Base-by-base conservation (phyloP, 257 asterid genomes). In the Solanum chiquidenum region DNA sequence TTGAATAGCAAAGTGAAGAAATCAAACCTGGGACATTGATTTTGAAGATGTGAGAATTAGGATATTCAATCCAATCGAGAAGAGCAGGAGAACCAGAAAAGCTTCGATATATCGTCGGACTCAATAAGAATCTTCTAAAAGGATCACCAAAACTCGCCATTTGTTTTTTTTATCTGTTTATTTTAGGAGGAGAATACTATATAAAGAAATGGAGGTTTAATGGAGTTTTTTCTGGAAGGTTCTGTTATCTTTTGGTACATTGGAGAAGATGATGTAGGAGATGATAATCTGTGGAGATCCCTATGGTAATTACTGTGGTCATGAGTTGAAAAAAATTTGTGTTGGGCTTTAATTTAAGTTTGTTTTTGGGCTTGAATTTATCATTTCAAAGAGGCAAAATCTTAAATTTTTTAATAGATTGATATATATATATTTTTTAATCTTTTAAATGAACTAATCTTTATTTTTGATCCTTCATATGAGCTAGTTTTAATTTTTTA, bases 61-160 rank as follows among this genome's bases (percentile, higher is more conserved):
- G 92, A 44, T 96, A 85, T 86, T 95, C 98, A 49, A 95, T 10
- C 98, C 98, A 95, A 82, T 94, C 98, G 52, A 95, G 93, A 86
- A 94, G 98, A 33, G 95, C 94, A 49, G 92, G 18, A 7, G 98
- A 93, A 46, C 95, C 94, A 5, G 92, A 91, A 2, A 92, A 64
- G 6, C 92, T 69, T 77, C 92, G 92, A 90, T 91, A 86, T 62
- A 92, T 69, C 0, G 94, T 42, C 5, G 96, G 98, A 90, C 94
- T 91, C 89, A 89, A 86, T 86, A 95, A 71, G 77, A 92, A 90
- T 9, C 94, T 94, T 87, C 95, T 77, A 85, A 94, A 92, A 2
- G 98, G 98, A 9, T 93, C 96, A 20, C 96, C 95, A 34, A 94
- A 91, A 82, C 91, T 86, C 2, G 98, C 95, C 98, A 93, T 95